Evolutionary conservation across 352 stramenopile genomes (phyloP), one percentile per base, ranked within the genome.

Genomic region (Globisporangium mamillatum): DNA sequence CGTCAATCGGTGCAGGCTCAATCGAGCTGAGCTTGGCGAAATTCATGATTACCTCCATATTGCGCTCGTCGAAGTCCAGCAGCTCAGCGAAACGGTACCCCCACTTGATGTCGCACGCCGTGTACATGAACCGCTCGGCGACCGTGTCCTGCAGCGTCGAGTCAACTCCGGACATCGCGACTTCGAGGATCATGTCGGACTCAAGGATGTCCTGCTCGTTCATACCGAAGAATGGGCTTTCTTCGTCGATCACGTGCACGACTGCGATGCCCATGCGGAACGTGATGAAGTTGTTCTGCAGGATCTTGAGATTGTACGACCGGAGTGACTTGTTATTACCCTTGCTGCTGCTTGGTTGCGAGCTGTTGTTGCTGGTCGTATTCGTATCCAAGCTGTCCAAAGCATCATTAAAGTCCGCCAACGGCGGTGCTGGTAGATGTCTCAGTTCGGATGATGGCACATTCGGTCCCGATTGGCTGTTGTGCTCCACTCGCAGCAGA

Each of bases 241-340:
- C 75, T 57, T 82, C 82, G 53, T 92, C 81, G 56, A 95, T 91
- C 22, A 95, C 70, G 36, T 95, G 87, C 38, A 95, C 85, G 8
- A 92, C 81, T 3, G 86, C 85, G 22, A 95, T 72, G 44, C 84
- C 85, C 81, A 95, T 92, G 29, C 87, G 87, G 61, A 95, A 93
- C 41, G 86, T 93, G 64, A 95, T 92, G 46, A 93, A 95, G 50
- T 93, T 93, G 70, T 90, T 88, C 46, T 93, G 87, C 64, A 90
- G 44, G 27, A 95, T 69, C 62, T 88, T 85, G 60, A 95, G 77
- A 27, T 92, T 89, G 72, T 93, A 92, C 60, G 83, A 92, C 32
- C 81, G 84, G 0, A 93, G 66, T 41, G 86, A 74, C 65, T 88
- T 82, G 36, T 70, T 60, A 20, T 41, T 44, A 22, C 41, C 29